phyloP scores from a whole-genome alignment of 2,329 filamentous ascomycete genomes.

The Elsinoe australis region DNA sequence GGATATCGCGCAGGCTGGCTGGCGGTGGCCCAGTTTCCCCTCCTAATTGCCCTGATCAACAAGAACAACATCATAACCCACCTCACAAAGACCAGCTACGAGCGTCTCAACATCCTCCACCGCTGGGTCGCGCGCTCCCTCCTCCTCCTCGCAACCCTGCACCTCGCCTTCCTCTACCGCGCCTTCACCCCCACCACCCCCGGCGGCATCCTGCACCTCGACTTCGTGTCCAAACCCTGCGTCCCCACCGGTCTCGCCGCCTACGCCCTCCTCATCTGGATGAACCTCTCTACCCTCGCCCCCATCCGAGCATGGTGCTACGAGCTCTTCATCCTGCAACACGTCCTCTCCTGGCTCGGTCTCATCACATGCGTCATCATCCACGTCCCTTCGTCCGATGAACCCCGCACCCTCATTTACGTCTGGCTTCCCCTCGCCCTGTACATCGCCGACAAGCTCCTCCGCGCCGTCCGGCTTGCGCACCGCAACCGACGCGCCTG shows the following conservation, averaged over 20 bases:
- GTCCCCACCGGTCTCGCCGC: constrained; percentile 27
- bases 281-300: constrained; percentile 26
- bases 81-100: constrained; percentile 29
- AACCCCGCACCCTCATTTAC: constrained; percentile 24
- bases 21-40: constrained; percentile 33
- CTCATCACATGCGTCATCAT: constrained; percentile 32
- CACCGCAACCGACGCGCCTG: constrained; percentile 28
- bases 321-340: constrained; percentile 30
- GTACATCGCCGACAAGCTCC: constrained; percentile 25
- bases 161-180: constrained; percentile 25
- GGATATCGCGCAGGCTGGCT: constrained; percentile 33
- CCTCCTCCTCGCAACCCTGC: constrained; percentile 27
- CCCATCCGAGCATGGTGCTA: constrained; percentile 25
- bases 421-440: constrained; percentile 26
- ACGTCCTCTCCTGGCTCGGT: constrained; percentile 34
- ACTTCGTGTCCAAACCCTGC: constrained; percentile 25
- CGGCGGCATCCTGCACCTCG: constrained; percentile 19
- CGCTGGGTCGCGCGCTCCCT: constrained; percentile 32
- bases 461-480: constrained; percentile 26
- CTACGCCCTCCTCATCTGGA: constrained; percentile 26
- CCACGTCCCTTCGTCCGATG: constrained; percentile 28
- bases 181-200: constrained; percentile 22
- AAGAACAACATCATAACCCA: constrained; percentile 33
- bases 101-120: constrained; percentile 31
- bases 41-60: constrained; percentile 34